Conservation (phyloP, 768 basidiomycete genomes). For the Floccularia luteovirens region DNA sequence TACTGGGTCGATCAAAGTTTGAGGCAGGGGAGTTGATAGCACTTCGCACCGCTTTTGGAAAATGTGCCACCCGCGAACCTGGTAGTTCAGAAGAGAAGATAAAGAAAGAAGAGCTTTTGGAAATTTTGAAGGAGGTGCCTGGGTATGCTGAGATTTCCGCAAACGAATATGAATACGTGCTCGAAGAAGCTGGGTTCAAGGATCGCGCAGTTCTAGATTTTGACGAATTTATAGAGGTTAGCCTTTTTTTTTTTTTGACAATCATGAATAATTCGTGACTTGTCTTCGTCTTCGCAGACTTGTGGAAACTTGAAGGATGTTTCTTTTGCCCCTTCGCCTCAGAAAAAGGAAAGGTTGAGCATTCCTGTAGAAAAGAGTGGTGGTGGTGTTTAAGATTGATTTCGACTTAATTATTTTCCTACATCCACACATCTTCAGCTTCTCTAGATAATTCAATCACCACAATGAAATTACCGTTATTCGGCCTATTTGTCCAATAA, state of each 20-base stretch:
- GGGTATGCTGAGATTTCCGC: slow-evolving; percentile 55
- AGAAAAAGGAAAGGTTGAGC: slow-evolving; percentile 22
- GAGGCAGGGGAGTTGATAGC: slow-evolving; percentile 35
- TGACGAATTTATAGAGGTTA: slow-evolving; percentile 85
- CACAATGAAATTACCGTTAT: no score
- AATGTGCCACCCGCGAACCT: slow-evolving; percentile 14
- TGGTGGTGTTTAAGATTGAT: slow-evolving; percentile 39
- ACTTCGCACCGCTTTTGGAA: slow-evolving; percentile 29
- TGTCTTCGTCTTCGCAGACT: slow-evolving; percentile 33
- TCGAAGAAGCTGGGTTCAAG: slow-evolving; percentile 68
- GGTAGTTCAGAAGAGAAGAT: slow-evolving; percentile 19
- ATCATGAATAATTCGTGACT: not conserved
- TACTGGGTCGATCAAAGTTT: slow-evolving; percentile 33
- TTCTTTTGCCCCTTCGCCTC: slow-evolving; percentile 29
- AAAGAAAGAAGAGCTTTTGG: slow-evolving; percentile 27
- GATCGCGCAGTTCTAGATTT: slow-evolving; percentile 53
- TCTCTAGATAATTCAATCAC: no score
- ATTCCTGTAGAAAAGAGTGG: slow-evolving; percentile 53
- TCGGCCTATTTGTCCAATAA: no score
- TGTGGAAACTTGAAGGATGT: slow-evolving; percentile 71
- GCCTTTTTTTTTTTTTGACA: slow-evolving; percentile 14
- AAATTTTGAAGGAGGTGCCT: slow-evolving; percentile 35
- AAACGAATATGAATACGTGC: slow-evolving; percentile 67
- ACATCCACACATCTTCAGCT: no score
- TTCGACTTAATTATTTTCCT: no score